Conservation (phyloP, 441 rosid species). For the Adansonia gregorii region DNA sequence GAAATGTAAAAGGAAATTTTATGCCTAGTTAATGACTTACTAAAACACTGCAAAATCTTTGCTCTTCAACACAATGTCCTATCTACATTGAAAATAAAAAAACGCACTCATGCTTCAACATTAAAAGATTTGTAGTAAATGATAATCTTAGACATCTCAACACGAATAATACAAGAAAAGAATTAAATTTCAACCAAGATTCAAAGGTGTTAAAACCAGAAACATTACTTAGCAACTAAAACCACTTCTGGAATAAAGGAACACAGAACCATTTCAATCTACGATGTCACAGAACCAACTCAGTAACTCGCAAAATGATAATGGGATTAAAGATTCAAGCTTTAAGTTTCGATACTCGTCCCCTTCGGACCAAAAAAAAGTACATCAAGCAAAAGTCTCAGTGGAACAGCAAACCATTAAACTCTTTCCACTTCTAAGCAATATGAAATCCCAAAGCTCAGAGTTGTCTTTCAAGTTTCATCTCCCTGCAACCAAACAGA, state of each 20-base stretch:
- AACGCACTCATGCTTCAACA: neutral
- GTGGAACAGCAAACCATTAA: neutral
- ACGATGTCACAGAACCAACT: neutral
- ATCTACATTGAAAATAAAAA: conserved; percentile 15
- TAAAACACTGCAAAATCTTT: conserved; percentile 3
- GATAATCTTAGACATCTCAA: neutral
- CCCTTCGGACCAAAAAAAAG: neutral
- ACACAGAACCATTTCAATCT: neutral
- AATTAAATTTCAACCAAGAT: neutral
- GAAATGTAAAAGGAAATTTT: neutral
- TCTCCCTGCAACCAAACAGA: neutral
- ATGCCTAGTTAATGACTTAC: neutral
- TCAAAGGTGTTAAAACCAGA: neutral
- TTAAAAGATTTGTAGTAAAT: neutral
- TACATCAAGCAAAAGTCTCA: neutral
- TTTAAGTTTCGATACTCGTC: neutral
- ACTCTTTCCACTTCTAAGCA: conserved; percentile 1
- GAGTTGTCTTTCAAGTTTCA: neutral
- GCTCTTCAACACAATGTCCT: conserved; percentile 13
- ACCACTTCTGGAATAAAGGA: neutral
- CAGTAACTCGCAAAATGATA: neutral
- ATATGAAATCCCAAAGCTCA: conserved; percentile 17
- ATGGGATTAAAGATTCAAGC: conserved; percentile 3
- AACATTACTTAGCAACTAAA: neutral
- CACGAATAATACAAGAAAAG: neutral